A percentile compares a stretch with the other conserved stretches of the same genome.
phyloP scores from a whole-genome alignment of 202 grass and related monocot genomes.

The Panicum virgatum region DNA sequence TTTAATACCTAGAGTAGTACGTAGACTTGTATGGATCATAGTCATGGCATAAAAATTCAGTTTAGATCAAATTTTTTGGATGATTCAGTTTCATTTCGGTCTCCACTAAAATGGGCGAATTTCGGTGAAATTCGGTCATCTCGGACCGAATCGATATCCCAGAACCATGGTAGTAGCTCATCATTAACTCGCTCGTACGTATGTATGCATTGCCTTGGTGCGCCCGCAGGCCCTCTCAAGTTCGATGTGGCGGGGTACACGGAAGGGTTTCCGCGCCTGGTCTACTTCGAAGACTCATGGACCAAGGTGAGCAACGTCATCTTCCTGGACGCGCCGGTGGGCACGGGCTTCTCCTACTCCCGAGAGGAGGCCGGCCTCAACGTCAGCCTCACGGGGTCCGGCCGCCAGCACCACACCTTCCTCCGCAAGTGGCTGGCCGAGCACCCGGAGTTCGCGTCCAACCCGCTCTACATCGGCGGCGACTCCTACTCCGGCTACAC shows the following conservation, averaged over 20 bases:
- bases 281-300: conserved; percentile 66
- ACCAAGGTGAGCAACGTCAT: conserved; percentile 78
- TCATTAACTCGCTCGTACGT: neutral
- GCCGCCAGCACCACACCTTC: conserved; percentile 42
- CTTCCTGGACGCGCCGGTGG: conserved; percentile 70
- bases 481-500: conserved; percentile 78
- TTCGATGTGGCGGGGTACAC: conserved; percentile 74
- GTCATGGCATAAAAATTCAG: too few species aligned
- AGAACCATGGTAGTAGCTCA: too few species aligned
- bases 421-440: conserved; percentile 61
- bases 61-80: too few species aligned
- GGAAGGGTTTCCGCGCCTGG: conserved; percentile 50
- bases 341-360: conserved; percentile 68
- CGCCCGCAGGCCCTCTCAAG: conserved; percentile 50
- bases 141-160: too few species aligned
- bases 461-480: conserved; percentile 71
- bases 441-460: conserved; percentile 57
- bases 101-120: too few species aligned
- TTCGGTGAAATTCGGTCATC: too few species aligned
- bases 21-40: too few species aligned
- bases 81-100: too few species aligned
- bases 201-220: neutral
- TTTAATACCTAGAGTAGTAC: too few species aligned
- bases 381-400: conserved; percentile 43
- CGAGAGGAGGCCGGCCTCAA: conserved; percentile 39